A percentile compares a stretch with the other conserved stretches of the same genome.
Conservation (phyloP, 2,329 filamentous ascomycete genomes). For the Penicillium sclerotigenum region DNA sequence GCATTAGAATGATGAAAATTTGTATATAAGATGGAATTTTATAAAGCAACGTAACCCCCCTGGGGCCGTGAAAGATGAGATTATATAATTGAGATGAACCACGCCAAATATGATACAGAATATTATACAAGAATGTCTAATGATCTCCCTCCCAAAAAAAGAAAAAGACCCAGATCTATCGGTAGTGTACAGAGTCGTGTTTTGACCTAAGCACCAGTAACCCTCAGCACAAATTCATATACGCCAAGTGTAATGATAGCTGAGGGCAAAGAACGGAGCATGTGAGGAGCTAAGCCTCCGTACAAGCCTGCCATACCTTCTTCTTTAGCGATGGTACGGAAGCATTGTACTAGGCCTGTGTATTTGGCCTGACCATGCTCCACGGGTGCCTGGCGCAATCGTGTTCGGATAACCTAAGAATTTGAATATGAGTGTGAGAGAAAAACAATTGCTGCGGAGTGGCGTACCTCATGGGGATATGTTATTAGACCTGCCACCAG, state of each 20-base stretch:
- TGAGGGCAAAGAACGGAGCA: constrained; percentile 36
- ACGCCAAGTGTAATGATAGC: constrained; percentile 38
- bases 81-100: not conserved
- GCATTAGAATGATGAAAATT: not conserved
- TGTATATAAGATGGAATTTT: not conserved
- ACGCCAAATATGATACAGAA: not conserved
- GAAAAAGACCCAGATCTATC: not conserved
- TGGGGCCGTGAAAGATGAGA: not conserved
- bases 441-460: not conserved
- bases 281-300: constrained; percentile 37
- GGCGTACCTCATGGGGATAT: constrained; percentile 36
- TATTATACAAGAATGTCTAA: not conserved
- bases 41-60: not conserved
- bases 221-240: constrained; percentile 37
- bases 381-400: constrained; percentile 36
- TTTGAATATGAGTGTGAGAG: not conserved
- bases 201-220: constrained; percentile 9
- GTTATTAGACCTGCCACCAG: constrained; percentile 33
- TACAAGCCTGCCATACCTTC: constrained; percentile 38
- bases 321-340: constrained; percentile 34
- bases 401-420: constrained; percentile 35
- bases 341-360: constrained; percentile 36
- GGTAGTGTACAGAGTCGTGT: not conserved
- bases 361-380: constrained; percentile 37
- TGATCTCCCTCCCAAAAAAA: not conserved